Evolutionary conservation across 768 basidiomycete genomes (phyloP).

Genomic region (Mycena epipterygia): DNA sequence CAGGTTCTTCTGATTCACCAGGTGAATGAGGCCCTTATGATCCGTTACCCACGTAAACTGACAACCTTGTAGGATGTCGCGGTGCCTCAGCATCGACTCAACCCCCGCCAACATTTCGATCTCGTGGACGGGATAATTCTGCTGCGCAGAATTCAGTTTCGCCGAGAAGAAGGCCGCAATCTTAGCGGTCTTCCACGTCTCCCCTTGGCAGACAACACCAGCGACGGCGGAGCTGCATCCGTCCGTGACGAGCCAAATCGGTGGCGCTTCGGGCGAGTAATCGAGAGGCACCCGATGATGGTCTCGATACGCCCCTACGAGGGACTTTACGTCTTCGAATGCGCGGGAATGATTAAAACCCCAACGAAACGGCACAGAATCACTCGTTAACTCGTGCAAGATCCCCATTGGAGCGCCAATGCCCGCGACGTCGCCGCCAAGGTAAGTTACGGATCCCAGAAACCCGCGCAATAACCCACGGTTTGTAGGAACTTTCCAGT

Average conservation of each 20-base stretch:
- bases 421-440: conserved; percentile 40
- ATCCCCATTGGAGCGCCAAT: conserved; percentile 44
- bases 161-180: conserved; percentile 25
- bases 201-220: conserved; percentile 38
- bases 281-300: conserved; percentile 40
- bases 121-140: no score
- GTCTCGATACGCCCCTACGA: conserved; percentile 29
- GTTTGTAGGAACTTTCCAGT: no score
- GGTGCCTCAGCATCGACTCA: conserved; percentile 24
- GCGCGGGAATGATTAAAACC: conserved; percentile 19
- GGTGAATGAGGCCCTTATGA: conserved; percentile 19
- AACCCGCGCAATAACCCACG: no score
- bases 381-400: conserved; percentile 34
- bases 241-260: conserved; percentile 42
- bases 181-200: conserved; percentile 29
- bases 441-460: no score
- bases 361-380: conserved; percentile 19
- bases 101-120: conserved; percentile 38
- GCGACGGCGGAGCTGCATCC: conserved; percentile 34
- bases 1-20: conserved; percentile 6
- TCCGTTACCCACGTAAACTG: conserved; percentile 15
- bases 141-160: conserved; percentile 32
- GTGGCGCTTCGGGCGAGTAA: conserved; percentile 37
- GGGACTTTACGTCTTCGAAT: conserved; percentile 22
- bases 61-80: conserved; percentile 21